Conservation (phyloP, 768 basidiomycete species). For the Leucocoprinus birnbaumii region DNA sequence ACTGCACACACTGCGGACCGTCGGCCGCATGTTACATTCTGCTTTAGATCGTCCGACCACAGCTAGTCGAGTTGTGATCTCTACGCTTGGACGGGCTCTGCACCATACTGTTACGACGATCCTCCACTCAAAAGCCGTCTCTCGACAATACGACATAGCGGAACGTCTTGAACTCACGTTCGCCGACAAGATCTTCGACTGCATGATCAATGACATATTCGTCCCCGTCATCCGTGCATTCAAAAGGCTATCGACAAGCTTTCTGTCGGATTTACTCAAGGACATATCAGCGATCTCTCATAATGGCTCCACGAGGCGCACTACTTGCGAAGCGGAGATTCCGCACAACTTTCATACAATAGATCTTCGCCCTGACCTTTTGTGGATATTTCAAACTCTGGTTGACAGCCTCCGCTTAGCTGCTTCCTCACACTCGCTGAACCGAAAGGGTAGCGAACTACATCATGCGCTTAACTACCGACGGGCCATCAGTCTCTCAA, state of each 20-base stretch:
- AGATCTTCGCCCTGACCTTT: constrained; percentile 9
- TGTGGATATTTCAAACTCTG: constrained; percentile 6
- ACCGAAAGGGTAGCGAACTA: background rate
- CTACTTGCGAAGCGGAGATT: background rate
- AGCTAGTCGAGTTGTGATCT: background rate
- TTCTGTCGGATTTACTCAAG: background rate
- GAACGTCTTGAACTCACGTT: background rate
- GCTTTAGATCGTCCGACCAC: background rate
- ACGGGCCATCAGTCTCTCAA: constrained; percentile 5
- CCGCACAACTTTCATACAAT: background rate
- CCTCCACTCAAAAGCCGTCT: background rate
- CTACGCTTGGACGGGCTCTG: background rate
- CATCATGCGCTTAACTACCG: background rate
- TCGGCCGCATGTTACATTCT: background rate
- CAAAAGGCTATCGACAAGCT: background rate
- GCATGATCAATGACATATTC: constrained; percentile 6
- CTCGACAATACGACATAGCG: background rate
- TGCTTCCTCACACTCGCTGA: background rate
- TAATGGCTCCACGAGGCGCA: background rate
- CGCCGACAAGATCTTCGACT: constrained; percentile 6
- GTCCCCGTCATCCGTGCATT: constrained; percentile 5
- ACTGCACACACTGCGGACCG: background rate
- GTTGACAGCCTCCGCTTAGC: background rate
- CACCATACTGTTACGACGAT: background rate
- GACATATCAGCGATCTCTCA: background rate